Evolutionary conservation across 441 rosid species (phyloP).

Genomic region (Viola pubescens): DNA sequence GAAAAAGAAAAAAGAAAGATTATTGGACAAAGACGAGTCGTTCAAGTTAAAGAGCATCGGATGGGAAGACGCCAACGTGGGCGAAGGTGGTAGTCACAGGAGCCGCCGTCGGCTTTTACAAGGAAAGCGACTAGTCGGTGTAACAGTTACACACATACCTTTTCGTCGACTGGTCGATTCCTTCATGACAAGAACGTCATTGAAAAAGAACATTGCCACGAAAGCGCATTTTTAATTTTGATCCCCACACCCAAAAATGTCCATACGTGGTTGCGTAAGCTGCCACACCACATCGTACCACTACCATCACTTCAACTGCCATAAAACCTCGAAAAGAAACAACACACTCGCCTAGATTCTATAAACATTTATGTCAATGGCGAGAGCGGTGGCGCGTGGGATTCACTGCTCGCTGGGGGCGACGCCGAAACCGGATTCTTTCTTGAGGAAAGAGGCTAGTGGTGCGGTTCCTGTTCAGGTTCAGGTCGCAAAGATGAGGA

Average conservation of each 20-base stretch:
- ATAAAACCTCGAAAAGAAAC: neutral
- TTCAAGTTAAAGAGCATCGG: too few relatives aligned
- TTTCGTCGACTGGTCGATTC: neutral
- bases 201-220: conserved; percentile 15
- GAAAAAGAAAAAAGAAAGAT: too few relatives aligned
- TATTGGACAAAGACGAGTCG: too few relatives aligned
- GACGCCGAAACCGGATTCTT: conserved; percentile 11
- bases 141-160: neutral
- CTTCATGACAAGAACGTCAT: conserved; percentile 18
- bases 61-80: too few relatives aligned
- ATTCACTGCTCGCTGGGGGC: conserved; percentile 35
- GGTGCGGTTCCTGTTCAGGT: conserved; percentile 16
- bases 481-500: conserved; percentile 21
- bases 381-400: conserved; percentile 25
- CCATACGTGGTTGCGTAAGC: neutral
- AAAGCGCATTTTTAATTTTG: too few relatives aligned
- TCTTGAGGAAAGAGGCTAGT: conserved; percentile 22
- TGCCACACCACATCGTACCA: neutral
- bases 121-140: neutral
- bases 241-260: neutral
- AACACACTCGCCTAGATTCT: neutral
- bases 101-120: neutral
- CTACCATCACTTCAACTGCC: neutral
- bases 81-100: too few relatives aligned
- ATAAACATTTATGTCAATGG: neutral